A percentile compares a stretch with the other conserved stretches of the same genome.
Evolutionary conservation across 2,329 filamentous ascomycete species (phyloP).

Genomic region (Malbranchea cinnamomea): DNA sequence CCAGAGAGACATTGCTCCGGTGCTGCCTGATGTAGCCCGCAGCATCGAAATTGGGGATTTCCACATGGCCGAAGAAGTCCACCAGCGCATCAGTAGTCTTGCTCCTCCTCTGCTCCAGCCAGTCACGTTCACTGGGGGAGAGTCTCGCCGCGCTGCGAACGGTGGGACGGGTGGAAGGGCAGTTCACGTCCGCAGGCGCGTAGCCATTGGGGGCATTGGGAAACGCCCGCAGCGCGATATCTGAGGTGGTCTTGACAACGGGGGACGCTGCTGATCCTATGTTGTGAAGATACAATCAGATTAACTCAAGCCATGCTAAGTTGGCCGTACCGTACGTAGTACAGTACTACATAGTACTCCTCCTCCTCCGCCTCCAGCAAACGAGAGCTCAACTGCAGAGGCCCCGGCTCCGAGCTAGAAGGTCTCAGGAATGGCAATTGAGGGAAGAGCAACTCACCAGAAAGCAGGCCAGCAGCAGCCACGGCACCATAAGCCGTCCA

Average conservation of each 20-base stretch:
- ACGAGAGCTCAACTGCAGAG: no score
- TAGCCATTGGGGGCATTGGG: conserved; percentile 54
- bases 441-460: conserved; percentile 1
- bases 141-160: conserved; percentile 50
- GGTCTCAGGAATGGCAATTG: background rate
- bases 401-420: no score
- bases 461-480: conserved; percentile 4
- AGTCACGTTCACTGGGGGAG: conserved; percentile 55
- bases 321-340: no score
- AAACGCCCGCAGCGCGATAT: conserved; percentile 22
- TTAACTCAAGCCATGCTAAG: no score
- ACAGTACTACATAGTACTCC: no score
- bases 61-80: conserved; percentile 54
- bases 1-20: conserved; percentile 37
- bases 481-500: conserved; percentile 1
- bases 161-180: conserved; percentile 52
- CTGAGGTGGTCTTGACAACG: background rate
- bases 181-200: conserved; percentile 51
- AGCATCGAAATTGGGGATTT: conserved; percentile 68
- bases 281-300: no score
- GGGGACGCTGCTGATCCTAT: background rate
- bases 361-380: no score
- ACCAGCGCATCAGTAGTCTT: conserved; percentile 63
- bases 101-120: conserved; percentile 56
- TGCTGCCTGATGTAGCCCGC: conserved; percentile 51